A percentile compares a stretch with the other conserved stretches of the same genome.
These are phyloP conservation scores for Singerocomus inundabilis DNA, from an alignment of 1,284 basidiomycete genomes.

Conservation along the genomic window DNA sequence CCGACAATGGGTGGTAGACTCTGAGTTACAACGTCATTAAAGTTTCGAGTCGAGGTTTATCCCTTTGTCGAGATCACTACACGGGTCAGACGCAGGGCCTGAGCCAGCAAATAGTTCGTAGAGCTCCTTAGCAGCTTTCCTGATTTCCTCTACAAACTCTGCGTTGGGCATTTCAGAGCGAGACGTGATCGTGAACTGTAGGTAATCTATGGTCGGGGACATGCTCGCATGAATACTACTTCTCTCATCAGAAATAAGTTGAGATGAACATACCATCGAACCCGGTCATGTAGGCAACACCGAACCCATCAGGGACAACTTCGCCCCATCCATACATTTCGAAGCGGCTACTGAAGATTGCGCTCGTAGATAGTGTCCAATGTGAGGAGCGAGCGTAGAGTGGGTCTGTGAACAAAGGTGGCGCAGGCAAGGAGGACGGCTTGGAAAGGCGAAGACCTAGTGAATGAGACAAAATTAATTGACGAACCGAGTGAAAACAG, in stretches of 20 bases:
- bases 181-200: conserved; percentile 82
- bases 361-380: conserved; percentile 84
- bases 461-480: not conserved
- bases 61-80: not conserved
- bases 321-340: conserved; percentile 86
- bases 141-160: conserved; percentile 64
- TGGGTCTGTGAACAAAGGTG: conserved; percentile 71
- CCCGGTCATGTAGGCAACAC: conserved; percentile 76
- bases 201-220: conserved; percentile 47
- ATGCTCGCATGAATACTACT: not conserved
- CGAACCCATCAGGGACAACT: conserved; percentile 79
- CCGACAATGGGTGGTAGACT: not conserved
- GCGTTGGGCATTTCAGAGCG: conserved; percentile 73
- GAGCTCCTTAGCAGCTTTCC: conserved; percentile 64
- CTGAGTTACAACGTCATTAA: conserved; percentile 1
- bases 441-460: conserved; percentile 68
- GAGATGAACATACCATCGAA: conserved; percentile 50
- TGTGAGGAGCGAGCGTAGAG: conserved; percentile 63
- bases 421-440: conserved; percentile 58
- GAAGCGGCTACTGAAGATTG: conserved; percentile 81
- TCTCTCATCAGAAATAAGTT: not conserved
- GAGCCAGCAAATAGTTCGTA: conserved; percentile 45
- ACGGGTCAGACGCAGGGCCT: not conserved
- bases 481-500: not conserved
- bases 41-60: conserved; percentile 14